Evolutionary conservation across 2,329 filamentous ascomycete genomes (phyloP).

Genomic region (Botryotinia globosa): DNA sequence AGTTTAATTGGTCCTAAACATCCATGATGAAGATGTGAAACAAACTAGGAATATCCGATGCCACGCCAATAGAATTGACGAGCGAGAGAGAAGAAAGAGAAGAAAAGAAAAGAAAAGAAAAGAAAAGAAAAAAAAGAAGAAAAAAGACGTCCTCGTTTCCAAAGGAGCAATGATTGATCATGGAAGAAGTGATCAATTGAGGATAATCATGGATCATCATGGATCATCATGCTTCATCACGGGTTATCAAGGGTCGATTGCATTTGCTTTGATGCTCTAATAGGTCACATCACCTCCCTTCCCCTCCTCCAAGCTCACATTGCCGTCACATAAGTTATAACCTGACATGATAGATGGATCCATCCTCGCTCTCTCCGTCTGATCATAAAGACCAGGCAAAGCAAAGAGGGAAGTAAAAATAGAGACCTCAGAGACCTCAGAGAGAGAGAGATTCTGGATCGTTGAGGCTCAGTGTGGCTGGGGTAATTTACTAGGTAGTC

Average conservation of each 20-base stretch:
- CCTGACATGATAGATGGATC: neutral
- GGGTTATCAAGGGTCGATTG: neutral
- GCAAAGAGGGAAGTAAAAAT: too few species aligned
- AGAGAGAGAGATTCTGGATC: neutral
- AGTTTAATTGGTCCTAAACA: constrained; percentile 16
- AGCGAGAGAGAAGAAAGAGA: neutral
- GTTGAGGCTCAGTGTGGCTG: constrained; percentile 14
- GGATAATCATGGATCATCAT: neutral
- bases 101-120: too few species aligned
- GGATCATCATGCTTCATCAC: neutral
- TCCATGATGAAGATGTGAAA: constrained; percentile 3
- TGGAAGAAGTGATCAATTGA: neutral
- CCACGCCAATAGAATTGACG: neutral
- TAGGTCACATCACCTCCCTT: neutral
- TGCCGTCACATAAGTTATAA: neutral
- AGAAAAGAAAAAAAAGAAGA: neutral
- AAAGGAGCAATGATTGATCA: neutral
- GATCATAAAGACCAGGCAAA: neutral
- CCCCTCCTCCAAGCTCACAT: neutral
- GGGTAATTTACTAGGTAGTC: neutral
- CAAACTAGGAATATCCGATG: constrained; percentile 15
- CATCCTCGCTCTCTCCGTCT: neutral
- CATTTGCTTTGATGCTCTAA: neutral
- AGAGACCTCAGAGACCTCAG: too few species aligned
- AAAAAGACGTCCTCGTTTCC: neutral